Base-by-base conservation (phyloP, 495 filamentous ascomycete species). In the Podospora anserina region DNA sequence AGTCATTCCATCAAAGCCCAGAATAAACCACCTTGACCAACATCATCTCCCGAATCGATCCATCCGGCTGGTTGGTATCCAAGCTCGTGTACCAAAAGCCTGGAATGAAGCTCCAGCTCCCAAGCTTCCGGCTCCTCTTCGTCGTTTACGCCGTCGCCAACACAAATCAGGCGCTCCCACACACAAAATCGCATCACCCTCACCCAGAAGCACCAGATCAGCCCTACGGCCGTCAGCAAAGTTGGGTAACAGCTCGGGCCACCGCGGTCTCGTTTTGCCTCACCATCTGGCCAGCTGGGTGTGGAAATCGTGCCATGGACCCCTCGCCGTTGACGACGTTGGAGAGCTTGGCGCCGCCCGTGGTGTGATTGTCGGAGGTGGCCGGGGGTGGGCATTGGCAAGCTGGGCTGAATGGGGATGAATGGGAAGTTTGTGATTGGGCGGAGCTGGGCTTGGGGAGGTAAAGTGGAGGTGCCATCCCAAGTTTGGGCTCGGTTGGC, bases 251-350 rank as follows among this genome's bases (percentile, higher is more conserved):
- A 49, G 15, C 39, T 49, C 39, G 39, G 55, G n/a, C 55, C n/a
- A 58, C 4, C 23, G 23, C 23, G 0, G 23, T 23, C 23, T 23
- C 23, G 23, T 5, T 58, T 58, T 5, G 55, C n/a, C 55, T 19
- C 55, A 58, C 55, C n/a, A 58, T 58, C 55, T 19, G 55, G 55
- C 23, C 55, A 58, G 55, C 55, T 58, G n/a, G n/a, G 55, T 58
- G n/a, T 58, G 55, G n/a, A 58, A 58, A 26, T 26, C n/a, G 23
- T 23, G 18, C 55, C 55, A 58, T 5, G 23, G 23, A 19, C 7
- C 30, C 30, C 9, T 26, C n/a, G 55, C 55, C 15, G 15, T 56
- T 56, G 54, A 56, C 15, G 16, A 58, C 23, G 55, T 26, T 58
- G 55, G n/a, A 1, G 16, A 19, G 55, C 55, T 58, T 58, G 55